phyloP scores from a whole-genome alignment of 768 basidiomycete species.

The Pleurotus citrinopileatus region DNA sequence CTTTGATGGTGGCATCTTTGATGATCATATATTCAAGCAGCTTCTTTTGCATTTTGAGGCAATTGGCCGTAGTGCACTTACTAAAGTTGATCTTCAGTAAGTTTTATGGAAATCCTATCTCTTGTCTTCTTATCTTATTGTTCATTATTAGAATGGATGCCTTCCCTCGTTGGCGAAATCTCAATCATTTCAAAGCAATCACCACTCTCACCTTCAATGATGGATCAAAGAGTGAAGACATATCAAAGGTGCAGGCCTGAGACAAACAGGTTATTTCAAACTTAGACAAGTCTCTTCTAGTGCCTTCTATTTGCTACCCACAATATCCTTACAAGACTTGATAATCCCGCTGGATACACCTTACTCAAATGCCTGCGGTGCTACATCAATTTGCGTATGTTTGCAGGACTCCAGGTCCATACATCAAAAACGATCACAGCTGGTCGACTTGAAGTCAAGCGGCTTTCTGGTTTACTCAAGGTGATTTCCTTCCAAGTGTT shows the following conservation, averaged over 20 bases:
- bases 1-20: constrained; percentile 28
- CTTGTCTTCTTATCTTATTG: neutral
- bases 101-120: constrained; percentile 10
- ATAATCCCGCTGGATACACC: constrained; percentile 16
- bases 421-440: constrained; percentile 21
- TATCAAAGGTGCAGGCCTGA: constrained; percentile 25
- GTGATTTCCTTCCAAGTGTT: constrained; percentile 12
- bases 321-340: constrained; percentile 16
- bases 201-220: constrained; percentile 28
- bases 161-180: constrained; percentile 29
- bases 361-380: constrained; percentile 25
- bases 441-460: constrained; percentile 16
- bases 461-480: constrained; percentile 18
- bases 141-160: constrained; percentile 20
- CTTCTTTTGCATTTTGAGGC: constrained; percentile 19
- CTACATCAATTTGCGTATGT: constrained; percentile 29
- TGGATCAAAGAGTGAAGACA: constrained; percentile 32
- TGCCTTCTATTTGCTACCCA: constrained; percentile 25
- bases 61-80: constrained; percentile 13
- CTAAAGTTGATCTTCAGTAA: constrained; percentile 23
- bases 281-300: constrained; percentile 13
- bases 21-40: constrained; percentile 27
- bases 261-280: neutral
- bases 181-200: constrained; percentile 28
- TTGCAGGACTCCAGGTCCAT: constrained; percentile 27